Evolutionary conservation across 345 rosid genomes (phyloP).

Genomic region (Ceriops tagal): DNA sequence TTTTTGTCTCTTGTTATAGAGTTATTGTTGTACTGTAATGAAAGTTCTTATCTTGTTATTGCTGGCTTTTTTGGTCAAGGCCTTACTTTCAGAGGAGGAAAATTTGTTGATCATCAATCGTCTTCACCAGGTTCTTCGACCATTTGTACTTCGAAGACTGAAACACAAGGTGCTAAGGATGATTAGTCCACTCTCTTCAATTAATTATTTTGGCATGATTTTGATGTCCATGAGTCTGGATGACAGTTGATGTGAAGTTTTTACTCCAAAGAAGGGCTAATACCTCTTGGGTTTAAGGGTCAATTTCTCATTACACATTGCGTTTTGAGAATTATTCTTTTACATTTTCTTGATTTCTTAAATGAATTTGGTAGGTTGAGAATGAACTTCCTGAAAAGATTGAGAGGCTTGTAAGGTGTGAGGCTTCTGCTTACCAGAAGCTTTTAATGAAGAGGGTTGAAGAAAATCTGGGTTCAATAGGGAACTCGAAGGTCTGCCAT

Average conservation of each 20-base stretch:
- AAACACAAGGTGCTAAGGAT: constrained; percentile 76
- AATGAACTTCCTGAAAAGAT: constrained; percentile 87
- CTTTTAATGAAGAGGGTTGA: constrained; percentile 92
- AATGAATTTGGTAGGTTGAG: constrained; percentile 60
- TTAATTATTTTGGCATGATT: background rate
- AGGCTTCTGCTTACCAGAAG: constrained; percentile 94
- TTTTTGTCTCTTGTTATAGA: background rate
- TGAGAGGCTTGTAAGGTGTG: constrained; percentile 84
- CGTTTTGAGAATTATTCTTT: background rate
- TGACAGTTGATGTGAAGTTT: background rate
- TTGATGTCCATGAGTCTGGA: background rate
- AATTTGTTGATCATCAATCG: constrained; percentile 87
- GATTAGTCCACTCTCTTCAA: background rate
- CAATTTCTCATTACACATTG: background rate
- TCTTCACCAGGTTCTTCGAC: constrained; percentile 93
- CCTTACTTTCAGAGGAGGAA: constrained; percentile 89
- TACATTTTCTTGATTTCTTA: constrained; percentile 12
- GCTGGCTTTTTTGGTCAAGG: constrained; percentile 36
- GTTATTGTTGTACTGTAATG: background rate
- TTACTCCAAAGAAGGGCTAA: background rate
- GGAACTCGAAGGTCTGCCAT: constrained; percentile 63
- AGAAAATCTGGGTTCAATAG: constrained; percentile 84
- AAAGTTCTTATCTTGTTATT: constrained; percentile 4
- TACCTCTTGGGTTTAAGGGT: too few relatives aligned
- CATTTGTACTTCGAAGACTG: constrained; percentile 86